A percentile compares a stretch with the other conserved stretches of the same genome.
Evolutionary conservation across 73 alveolate genomes (phyloP).

Genomic region (Breviolum minutum): DNA sequence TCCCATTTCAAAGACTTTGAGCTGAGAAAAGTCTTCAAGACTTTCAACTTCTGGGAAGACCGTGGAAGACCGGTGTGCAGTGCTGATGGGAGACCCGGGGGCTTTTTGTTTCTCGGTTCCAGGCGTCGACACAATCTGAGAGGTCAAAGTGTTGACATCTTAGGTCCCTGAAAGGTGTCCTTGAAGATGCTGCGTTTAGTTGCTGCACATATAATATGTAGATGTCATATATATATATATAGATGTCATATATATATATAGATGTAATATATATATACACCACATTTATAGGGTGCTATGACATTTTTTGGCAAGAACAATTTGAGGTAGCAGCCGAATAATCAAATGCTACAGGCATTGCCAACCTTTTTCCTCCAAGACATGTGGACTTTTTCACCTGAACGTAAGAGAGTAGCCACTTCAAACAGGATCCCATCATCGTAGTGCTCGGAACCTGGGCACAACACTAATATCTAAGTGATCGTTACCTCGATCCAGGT

Average conservation of each 20-base stretch:
- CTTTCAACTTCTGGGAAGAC: not conserved
- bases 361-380: no score
- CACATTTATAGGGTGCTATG: no score
- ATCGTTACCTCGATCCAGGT: not conserved
- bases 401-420: not conserved
- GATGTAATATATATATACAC: no score
- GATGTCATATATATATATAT: no score
- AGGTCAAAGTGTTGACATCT: not conserved
- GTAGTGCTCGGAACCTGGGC: conserved; percentile 28
- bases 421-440: conserved; percentile 41
- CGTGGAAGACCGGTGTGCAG: not conserved
- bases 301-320: no score
- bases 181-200: not conserved
- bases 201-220: no score
- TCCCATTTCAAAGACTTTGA: conserved; percentile 48
- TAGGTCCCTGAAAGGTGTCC: not conserved
- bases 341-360: no score
- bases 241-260: no score
- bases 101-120: not conserved
- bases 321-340: no score
- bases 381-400: no score
- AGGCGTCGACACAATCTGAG: not conserved
- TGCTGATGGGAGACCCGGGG: not conserved
- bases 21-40: conserved; percentile 41
- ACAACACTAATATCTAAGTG: not conserved